Evolutionary conservation across 2,329 filamentous ascomycete genomes (phyloP), one percentile per base, ranked within the genome.

Genomic region (Truncatella angustata): DNA sequence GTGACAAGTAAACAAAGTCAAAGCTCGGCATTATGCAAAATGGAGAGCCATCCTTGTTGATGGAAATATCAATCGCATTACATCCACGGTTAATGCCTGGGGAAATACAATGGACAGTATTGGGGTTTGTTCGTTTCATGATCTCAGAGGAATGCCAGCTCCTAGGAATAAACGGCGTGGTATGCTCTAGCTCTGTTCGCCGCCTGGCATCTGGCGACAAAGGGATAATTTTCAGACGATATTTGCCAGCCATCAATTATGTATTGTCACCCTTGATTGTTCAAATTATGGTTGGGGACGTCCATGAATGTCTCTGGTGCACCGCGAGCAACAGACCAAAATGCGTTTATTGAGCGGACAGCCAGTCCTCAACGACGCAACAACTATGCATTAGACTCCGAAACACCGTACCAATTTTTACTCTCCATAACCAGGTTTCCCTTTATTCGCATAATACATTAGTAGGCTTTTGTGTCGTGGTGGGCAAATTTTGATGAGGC

Each of bases 181-280:
- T 23, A 47, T 11, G 43, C 9, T 26, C 26, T 23, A 34, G 45
- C 30, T 30, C 32, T 20, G 26, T 44, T 40, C 26, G 44, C 40
- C 30, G 39, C 40, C 49, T 39, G 39, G 14, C 45, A 44, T 18
- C 28, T 51, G 48, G 16, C 49, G 37, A 56, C 49, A 62, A 70
- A 71, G 70, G 66, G 66, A 65, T 64, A 49, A 55, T 30, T 14
- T 20, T 40, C 18, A 20, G 18, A 21, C 18, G 24, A 12, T 12
- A 35, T 16, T 6, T 11, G 16, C n/a, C n/a, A n/a, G n/a, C 14
- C 28, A 32, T 32, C 21, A 28, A 39, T 60, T 53, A 58, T 55
- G 54, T 56, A 54, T 54, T 4, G n/a, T 54, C 36, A 44, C 53
- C 44, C 42, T 20, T 52, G 54, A 57, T 58, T 58, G 53, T 58